Evolutionary conservation across 2,329 filamentous ascomycete species (phyloP).

Genomic region (Polytolypa hystricis): DNA sequence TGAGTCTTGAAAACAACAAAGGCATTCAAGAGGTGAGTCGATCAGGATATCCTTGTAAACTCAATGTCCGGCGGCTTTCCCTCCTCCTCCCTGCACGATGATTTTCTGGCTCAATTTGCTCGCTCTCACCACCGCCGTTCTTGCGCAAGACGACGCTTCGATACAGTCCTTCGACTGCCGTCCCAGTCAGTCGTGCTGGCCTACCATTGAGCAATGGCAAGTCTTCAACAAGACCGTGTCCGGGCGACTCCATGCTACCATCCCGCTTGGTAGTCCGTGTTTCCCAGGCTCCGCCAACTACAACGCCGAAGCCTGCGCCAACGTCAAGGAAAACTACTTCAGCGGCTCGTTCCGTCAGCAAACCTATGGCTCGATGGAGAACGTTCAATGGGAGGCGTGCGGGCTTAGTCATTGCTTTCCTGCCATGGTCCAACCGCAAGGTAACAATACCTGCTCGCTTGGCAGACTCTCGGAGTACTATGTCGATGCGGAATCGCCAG

Average conservation of each 20-base stretch:
- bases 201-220: conserved; percentile 35
- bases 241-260: conserved; percentile 40
- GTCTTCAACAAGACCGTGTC: conserved; percentile 41
- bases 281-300: background rate
- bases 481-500: conserved; percentile 13
- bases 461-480: conserved; percentile 18
- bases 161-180: conserved; percentile 18
- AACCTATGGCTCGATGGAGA: background rate
- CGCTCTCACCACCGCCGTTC: too few species aligned
- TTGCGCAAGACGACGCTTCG: too few species aligned
- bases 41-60: too few species aligned
- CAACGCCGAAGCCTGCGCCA: background rate
- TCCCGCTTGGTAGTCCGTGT: conserved; percentile 43
- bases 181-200: conserved; percentile 38
- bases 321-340: background rate
- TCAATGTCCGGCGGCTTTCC: too few species aligned
- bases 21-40: too few species aligned
- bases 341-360: background rate
- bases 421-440: background rate
- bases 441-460: conserved; percentile 16
- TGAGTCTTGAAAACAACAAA: too few species aligned
- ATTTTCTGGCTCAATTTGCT: too few species aligned
- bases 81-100: too few species aligned
- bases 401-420: background rate
- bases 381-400: background rate